A percentile compares a stretch with the other conserved stretches of the same genome.
Conservation (phyloP, 2,329 filamentous ascomycete species). For the Sporothrix pallida region DNA sequence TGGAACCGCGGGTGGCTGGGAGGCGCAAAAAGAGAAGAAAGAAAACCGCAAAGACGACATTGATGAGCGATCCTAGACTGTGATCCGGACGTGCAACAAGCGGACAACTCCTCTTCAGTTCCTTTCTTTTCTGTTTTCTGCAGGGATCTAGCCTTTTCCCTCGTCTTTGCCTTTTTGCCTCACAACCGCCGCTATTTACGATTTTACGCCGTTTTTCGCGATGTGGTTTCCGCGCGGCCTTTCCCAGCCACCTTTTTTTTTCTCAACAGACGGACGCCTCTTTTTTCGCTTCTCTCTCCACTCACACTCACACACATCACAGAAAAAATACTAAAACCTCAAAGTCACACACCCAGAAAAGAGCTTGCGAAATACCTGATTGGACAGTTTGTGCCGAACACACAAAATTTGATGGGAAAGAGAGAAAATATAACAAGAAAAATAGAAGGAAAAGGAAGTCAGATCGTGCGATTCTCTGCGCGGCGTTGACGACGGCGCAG, state of each 20-base stretch:
- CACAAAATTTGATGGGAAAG: not conserved
- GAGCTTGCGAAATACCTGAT: not conserved
- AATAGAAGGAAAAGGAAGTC: not conserved
- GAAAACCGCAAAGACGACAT: not conserved
- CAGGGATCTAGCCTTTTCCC: constrained; percentile 19
- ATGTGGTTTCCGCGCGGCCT: not conserved
- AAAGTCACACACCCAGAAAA: not conserved
- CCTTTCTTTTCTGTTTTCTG: not conserved
- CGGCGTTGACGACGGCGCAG: constrained; percentile 1
- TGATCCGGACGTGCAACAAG: constrained; percentile 8
- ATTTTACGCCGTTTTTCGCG: not conserved
- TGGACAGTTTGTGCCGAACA: not conserved
- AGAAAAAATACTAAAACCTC: no score
- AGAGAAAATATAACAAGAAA: not conserved
- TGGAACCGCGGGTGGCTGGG: constrained; percentile 32
- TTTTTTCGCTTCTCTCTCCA: not conserved
- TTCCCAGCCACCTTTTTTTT: constrained; percentile 28
- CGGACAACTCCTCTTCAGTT: not conserved
- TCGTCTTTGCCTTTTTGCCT: constrained; percentile 11
- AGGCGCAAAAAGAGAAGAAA: not conserved
- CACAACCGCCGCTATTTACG: not conserved
- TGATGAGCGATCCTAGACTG: not conserved
- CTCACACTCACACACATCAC: not conserved
- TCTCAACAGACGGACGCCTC: not conserved
- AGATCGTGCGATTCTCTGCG: not conserved